These are phyloP conservation scores for Toxoplasma gondii DNA, from an alignment of 169 alveolate species.

Conservation along the genomic window DNA sequence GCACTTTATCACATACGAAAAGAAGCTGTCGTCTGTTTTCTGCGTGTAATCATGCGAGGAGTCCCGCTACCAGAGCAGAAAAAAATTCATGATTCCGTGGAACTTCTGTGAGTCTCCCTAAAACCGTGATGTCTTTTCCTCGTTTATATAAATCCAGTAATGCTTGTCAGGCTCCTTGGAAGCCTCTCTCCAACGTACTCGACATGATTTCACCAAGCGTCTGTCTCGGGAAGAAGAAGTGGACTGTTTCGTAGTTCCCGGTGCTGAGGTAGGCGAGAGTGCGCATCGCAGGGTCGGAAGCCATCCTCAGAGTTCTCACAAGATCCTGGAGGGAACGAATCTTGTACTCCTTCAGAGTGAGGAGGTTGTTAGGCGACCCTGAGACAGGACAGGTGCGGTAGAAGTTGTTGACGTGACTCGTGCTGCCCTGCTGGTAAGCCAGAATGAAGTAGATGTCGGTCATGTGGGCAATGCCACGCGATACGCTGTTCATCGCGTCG, in stretches of 20 bases:
- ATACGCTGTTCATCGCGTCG: constrained; percentile 19
- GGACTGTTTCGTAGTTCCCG: constrained; percentile 32
- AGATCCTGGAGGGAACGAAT: constrained; percentile 21
- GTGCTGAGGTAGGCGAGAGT: constrained; percentile 32
- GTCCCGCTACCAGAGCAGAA: no score
- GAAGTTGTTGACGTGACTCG: background rate
- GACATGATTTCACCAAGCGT: constrained; percentile 38
- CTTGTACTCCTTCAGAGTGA: constrained; percentile 8
- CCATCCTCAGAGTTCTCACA: background rate
- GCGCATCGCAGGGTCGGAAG: background rate
- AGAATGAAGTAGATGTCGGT: constrained; percentile 61
- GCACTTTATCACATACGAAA: no score
- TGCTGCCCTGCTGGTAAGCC: constrained; percentile 22
- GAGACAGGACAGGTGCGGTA: constrained; percentile 48
- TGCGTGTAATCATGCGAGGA: no score
- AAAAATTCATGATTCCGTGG: no score
- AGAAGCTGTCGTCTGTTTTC: no score
- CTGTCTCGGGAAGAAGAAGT: constrained; percentile 14
- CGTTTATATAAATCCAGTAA: no score
- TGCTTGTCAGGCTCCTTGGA: no score
- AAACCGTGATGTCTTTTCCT: no score
- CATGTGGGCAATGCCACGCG: constrained; percentile 44
- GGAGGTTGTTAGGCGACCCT: constrained; percentile 26
- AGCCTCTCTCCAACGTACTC: background rate
- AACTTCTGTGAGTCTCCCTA: no score